Conservation (phyloP, 169 alveolate genomes). For the Eimeria falciformis region DNA sequence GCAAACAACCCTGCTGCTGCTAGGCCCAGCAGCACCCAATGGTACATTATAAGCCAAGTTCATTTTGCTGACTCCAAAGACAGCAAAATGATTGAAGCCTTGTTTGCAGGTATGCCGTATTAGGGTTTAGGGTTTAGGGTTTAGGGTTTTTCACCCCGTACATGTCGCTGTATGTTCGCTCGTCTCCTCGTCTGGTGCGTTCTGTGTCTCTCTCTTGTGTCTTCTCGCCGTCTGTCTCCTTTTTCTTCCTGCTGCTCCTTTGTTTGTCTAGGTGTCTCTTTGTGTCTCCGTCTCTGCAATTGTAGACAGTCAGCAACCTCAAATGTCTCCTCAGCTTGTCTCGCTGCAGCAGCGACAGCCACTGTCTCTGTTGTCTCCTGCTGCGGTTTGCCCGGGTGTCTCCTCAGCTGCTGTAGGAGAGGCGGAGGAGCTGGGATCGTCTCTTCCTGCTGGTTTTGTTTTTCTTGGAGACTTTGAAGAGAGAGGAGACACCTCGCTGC, state of each 20-base stretch:
- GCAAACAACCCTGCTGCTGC: too few species aligned
- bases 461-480: background rate
- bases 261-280: too few species aligned
- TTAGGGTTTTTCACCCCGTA: background rate
- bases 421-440: too few species aligned
- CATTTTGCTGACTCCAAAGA: background rate
- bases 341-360: background rate
- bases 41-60: background rate
- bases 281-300: background rate
- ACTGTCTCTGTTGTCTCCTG: background rate
- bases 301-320: too few species aligned
- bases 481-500: background rate
- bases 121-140: background rate
- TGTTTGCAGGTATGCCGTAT: background rate
- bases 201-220: background rate
- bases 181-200: background rate
- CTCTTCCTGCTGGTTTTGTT: background rate
- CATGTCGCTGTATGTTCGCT: background rate
- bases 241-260: too few species aligned
- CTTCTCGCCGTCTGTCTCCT: background rate
- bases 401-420: too few species aligned
- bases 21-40: background rate
- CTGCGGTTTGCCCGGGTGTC: background rate
- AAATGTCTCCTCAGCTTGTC: background rate
- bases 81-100: background rate